phyloP scores from a whole-genome alignment of 2,329 filamentous ascomycete species.

The Aspergillus fischeri region DNA sequence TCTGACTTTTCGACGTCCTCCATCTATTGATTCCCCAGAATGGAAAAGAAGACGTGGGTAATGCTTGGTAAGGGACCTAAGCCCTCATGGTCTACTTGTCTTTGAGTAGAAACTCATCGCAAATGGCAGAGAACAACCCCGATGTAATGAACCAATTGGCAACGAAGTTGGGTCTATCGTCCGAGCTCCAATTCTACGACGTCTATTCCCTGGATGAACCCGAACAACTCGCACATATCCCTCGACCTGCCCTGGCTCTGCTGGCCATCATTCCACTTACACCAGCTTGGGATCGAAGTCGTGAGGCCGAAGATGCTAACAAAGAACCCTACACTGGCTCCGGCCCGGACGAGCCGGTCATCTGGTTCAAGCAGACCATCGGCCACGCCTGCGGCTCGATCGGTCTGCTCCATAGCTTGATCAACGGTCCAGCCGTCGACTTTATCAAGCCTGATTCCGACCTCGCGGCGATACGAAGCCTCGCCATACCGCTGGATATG shows the following conservation, averaged over 20 bases:
- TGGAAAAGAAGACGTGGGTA: conserved; percentile 5
- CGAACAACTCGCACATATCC: conserved; percentile 3
- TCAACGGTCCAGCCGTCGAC: conserved; percentile 46
- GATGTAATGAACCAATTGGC: conserved; percentile 8
- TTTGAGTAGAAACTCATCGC: not conserved
- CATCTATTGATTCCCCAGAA: not conserved
- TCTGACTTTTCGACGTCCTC: not conserved
- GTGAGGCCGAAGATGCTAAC: not conserved
- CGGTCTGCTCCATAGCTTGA: conserved; percentile 51
- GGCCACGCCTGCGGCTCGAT: conserved; percentile 58
- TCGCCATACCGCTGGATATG: conserved; percentile 43
- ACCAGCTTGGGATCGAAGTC: conserved; percentile 1
- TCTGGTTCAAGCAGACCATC: conserved; percentile 60
- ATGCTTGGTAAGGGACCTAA: conserved; percentile 5
- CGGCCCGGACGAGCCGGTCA: conserved; percentile 49
- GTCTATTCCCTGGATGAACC: conserved; percentile 4
- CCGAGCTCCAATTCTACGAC: conserved; percentile 9
- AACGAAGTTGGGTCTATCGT: conserved; percentile 4
- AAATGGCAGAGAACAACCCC: conserved; percentile 12
- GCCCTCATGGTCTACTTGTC: not conserved
- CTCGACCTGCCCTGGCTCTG: conserved; percentile 5
- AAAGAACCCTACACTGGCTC: conserved; percentile 39
- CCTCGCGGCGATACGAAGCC: conserved; percentile 43
- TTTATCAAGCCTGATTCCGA: conserved; percentile 42
- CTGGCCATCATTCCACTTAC: conserved; percentile 5